Conservation (phyloP, 768 basidiomycete genomes). For the Leccinellum albellum region DNA sequence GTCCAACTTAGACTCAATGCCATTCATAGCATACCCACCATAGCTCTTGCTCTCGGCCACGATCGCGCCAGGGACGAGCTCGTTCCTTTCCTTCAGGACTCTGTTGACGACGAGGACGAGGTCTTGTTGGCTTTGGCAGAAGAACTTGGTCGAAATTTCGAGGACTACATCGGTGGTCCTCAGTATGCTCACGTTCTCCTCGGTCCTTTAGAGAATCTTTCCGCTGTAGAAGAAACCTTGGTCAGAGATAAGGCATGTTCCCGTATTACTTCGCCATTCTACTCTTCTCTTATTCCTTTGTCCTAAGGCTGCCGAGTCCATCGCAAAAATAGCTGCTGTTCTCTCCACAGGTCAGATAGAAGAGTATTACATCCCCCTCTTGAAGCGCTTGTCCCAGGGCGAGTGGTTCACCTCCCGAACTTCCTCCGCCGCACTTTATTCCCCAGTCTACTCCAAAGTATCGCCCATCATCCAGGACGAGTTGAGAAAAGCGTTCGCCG, state of each 20-base stretch:
- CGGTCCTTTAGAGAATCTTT: slow-evolving; percentile 91
- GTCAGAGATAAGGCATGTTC: slow-evolving; percentile 88
- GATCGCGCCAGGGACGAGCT: slow-evolving; percentile 95
- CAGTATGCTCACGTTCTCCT: slow-evolving; percentile 84
- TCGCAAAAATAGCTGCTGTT: slow-evolving; percentile 80
- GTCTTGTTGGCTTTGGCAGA: slow-evolving; percentile 94
- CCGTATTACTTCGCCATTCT: not conserved
- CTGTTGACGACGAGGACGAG: slow-evolving; percentile 99
- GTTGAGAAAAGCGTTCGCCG: slow-evolving; percentile 77
- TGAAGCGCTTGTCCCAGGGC: slow-evolving; percentile 84
- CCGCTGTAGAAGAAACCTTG: slow-evolving; percentile 95
- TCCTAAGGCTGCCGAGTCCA: slow-evolving; percentile 87
- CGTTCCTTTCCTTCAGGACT: slow-evolving; percentile 95
- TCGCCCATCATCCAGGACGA: slow-evolving; percentile 77
- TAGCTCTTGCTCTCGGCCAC: slow-evolving; percentile 92
- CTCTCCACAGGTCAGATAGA: slow-evolving; percentile 81
- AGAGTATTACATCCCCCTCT: slow-evolving; percentile 85
- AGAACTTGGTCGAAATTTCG: slow-evolving; percentile 87
- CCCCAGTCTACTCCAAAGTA: slow-evolving; percentile 83
- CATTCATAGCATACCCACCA: slow-evolving; percentile 95
- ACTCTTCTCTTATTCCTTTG: slow-evolving; percentile 6
- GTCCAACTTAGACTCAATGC: slow-evolving; percentile 94
- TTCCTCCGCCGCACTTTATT: slow-evolving; percentile 90
- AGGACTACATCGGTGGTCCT: slow-evolving; percentile 91
- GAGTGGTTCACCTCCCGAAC: slow-evolving; percentile 99